Percentiles rank a stretch among this genome's conserved stretches.
Conservation (phyloP, 257 asterid genomes). For the Nicotiana obtusifolia region DNA sequence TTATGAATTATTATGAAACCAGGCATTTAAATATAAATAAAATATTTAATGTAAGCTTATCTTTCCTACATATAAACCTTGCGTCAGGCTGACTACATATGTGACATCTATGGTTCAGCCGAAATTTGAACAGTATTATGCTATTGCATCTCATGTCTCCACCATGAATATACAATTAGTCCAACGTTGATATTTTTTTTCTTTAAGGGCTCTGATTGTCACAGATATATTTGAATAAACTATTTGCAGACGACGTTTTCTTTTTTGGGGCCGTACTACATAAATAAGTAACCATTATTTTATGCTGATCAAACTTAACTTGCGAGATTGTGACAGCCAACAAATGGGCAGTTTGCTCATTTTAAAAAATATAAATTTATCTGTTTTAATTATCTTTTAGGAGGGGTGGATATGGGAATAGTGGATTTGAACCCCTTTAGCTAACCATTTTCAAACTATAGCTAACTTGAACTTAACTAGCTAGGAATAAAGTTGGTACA, state of each 20-base stretch:
- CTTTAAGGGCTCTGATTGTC: not conserved
- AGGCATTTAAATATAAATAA: too few relatives aligned
- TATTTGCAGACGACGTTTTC: not conserved
- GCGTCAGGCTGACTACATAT: not conserved
- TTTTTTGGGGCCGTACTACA: not conserved
- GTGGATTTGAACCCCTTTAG: too few relatives aligned
- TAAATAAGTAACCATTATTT: not conserved
- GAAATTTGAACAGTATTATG: not conserved
- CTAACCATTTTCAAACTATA: not conserved
- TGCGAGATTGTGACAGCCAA: not conserved
- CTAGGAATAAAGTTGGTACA: conserved; percentile 9
- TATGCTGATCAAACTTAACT: not conserved
- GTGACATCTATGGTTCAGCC: not conserved
- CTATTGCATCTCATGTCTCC: not conserved
- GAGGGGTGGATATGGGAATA: too few relatives aligned
- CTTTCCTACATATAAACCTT: not conserved
- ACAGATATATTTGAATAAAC: not conserved
- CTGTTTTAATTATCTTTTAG: too few relatives aligned
- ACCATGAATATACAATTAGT: not conserved
- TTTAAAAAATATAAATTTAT: too few relatives aligned
- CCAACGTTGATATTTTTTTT: not conserved
- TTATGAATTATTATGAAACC: too few relatives aligned
- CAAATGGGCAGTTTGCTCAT: not conserved
- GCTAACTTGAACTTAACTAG: not conserved
- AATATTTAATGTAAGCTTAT: too few relatives aligned